A percentile compares a stretch with the other conserved stretches of the same genome.
Conservation (phyloP, 2,329 filamentous ascomycete species). For the Colletotrichum lentis region DNA sequence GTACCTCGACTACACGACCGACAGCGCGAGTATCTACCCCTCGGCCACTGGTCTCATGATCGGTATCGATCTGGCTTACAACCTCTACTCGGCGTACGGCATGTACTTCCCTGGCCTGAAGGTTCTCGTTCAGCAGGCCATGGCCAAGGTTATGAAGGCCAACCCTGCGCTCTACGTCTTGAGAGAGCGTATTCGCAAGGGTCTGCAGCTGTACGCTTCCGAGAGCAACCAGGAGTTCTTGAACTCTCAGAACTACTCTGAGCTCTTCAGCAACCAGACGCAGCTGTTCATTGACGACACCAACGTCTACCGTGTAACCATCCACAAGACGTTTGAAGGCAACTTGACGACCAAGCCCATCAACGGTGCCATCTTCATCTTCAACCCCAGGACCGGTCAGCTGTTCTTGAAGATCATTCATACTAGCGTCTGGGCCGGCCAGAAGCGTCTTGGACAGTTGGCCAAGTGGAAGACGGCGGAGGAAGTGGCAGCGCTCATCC, state of each 20-base stretch:
- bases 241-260: constrained; percentile 99
- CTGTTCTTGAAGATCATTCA: constrained; percentile 99
- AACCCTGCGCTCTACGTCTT: constrained; percentile 96
- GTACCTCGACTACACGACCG: constrained; percentile 98
- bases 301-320: constrained; percentile 98
- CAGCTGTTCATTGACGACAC: constrained; percentile 99
- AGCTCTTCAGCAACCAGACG: constrained; percentile 98
- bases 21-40: constrained; percentile 98
- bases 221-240: constrained; percentile 99
- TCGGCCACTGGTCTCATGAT: constrained; percentile 98
- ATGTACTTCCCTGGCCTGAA: constrained; percentile 99
- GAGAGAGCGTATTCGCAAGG: constrained; percentile 97
- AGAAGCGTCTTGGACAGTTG: constrained; percentile 97
- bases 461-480: constrained; percentile 99
- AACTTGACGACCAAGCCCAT: constrained; percentile 99
- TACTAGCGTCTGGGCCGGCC: constrained; percentile 98
- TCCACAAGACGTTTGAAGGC: constrained; percentile 99
- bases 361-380: constrained; percentile 99
- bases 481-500: constrained; percentile 97
- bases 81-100: constrained; percentile 96
- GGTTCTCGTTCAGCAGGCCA: constrained; percentile 93
- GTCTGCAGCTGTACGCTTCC: constrained; percentile 95
- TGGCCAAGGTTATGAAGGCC: constrained; percentile 99
- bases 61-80: constrained; percentile 96
- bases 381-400: constrained; percentile 98